Base-by-base conservation (phyloP, 345 rosid species). In the Citrus unshiu region DNA sequence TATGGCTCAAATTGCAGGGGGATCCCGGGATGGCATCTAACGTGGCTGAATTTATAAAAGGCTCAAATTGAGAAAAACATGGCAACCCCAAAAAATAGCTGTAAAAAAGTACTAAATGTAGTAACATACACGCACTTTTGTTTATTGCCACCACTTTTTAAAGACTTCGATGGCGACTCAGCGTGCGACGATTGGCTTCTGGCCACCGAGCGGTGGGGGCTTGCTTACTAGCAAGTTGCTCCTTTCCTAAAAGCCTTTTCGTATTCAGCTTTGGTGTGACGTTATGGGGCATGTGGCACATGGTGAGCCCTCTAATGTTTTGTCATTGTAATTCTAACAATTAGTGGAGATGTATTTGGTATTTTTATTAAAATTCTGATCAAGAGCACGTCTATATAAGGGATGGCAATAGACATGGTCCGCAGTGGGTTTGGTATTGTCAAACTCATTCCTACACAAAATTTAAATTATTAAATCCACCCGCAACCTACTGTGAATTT, bases 401-500 rank as follows among this genome's bases (percentile, higher is more conserved):
- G 2, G 9, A 37, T 37, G 40, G 0, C 2, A 37, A 37, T 37
- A 0, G 2, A 7, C 2, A 37, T 2, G 0, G 0, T 2, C 9
- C 0, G 0, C 2, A 37, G 3, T 3, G 0, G 0, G 9, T 7
- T 37, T 37, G 9, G 8, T 37, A 37, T 7, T 1, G 9, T 7
- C 2, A 37, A 37, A 37, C 2, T 2, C 40, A 37, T 7, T 0
- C 2, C 0, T 7, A 7, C 0, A 37, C 0, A 37, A 37, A 37
- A 37, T 37, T 37, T 37, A 37, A 37, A 37, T 37, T 37, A 37
- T 7, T 0, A 37, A 37, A 7, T 4, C 0, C 9, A 37, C 0
- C 1, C 0, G 2, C 0, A 37, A 37, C 0, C 0, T 37, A 0
- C 0, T 37, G 9, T 7, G 9, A 37, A 37, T 37, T 37, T 37